A percentile compares a stretch with the other conserved stretches of the same genome.
Conservation (phyloP, 2,329 filamentous ascomycete genomes). For the Penicillium decumbens region DNA sequence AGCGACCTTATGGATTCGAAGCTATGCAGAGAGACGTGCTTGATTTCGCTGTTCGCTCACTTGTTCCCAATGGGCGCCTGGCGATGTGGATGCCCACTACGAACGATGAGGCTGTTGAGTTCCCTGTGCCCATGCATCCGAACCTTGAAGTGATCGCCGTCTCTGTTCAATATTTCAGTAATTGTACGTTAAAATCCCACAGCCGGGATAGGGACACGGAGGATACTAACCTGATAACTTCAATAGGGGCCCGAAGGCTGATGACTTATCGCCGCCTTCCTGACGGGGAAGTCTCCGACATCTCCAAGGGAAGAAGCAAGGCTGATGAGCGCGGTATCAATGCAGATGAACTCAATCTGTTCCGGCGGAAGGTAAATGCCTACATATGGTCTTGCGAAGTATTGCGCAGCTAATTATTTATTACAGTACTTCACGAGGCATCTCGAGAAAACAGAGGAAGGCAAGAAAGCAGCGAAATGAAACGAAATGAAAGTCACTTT, state of each 20-base stretch:
- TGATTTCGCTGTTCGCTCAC: conserved; percentile 67
- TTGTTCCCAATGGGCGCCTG: conserved; percentile 74
- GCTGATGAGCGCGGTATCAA: conserved; percentile 41
- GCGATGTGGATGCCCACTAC: conserved; percentile 98
- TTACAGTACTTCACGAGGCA: conserved; percentile 14
- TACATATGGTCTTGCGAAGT: neutral
- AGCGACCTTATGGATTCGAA: conserved; percentile 85
- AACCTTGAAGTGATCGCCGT: conserved; percentile 67
- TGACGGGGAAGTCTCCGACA: conserved; percentile 46
- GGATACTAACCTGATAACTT: conserved; percentile 3
- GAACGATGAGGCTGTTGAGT: conserved; percentile 70
- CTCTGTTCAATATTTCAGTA: conserved; percentile 84
- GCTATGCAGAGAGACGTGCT: conserved; percentile 89
- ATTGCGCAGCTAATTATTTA: neutral
- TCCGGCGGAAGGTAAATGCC: conserved; percentile 51
- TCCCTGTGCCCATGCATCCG: conserved; percentile 71
- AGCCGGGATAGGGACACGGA: neutral
- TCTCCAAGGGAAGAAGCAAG: conserved; percentile 32
- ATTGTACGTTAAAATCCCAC: conserved; percentile 55
- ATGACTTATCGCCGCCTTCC: conserved; percentile 76
- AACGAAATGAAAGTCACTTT: neutral
- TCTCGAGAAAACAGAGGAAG: neutral
- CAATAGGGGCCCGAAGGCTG: conserved; percentile 73
- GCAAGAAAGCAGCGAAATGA: neutral
- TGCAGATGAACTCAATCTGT: conserved; percentile 65